Base-by-base conservation (phyloP, 495 filamentous ascomycete species). In the Lophium mytilinum region DNA sequence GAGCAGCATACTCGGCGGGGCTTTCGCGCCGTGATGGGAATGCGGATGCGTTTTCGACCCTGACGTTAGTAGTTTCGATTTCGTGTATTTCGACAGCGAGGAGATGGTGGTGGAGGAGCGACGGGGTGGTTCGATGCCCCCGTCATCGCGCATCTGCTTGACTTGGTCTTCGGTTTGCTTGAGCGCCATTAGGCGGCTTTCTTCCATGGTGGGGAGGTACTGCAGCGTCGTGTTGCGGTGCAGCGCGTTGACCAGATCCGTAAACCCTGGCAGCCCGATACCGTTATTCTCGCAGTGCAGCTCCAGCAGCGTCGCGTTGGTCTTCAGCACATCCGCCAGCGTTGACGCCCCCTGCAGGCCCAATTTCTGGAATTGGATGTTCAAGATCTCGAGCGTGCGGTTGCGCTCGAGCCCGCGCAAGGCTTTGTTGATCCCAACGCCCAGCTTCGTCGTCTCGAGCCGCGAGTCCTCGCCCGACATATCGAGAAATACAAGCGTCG, bases 391-490 rank as follows among this genome's bases (percentile, higher is more conserved):
- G 17, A 98, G 71, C 0, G 86, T 81, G 19, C 68, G 83, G 71
- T 96, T 96, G 50, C 80, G 72, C 55, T 83, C 84, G 55, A 98
- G 73, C 2, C 90, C 89, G 8, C 77, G 77, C 54, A 98, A 73
- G 10, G 90, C 87, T 41, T 83, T 77, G 36, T 86, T 89, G 50
- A 96, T 80, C 3, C 89, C 90, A 58, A 82, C 84, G 17, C 92
- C 90, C 37, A 96, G 83, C 42, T 87, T 83, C 0, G 88, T 85
- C 45, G 89, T 87, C 66, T 96, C 93, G 21, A 96, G 75, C 65
- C 91, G 85, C 8, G 89, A 87, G 60, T 86, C 86, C 67, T 95
- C 93, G 5, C 93, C 93, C 7, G 90, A 93, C 43, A 96, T 82
- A 66, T 96, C 87, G 14, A 98, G 72, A 53, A 83, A 87, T 54